Evolutionary conservation across 768 basidiomycete species (phyloP).

Genomic region (Mycena vulgaris): DNA sequence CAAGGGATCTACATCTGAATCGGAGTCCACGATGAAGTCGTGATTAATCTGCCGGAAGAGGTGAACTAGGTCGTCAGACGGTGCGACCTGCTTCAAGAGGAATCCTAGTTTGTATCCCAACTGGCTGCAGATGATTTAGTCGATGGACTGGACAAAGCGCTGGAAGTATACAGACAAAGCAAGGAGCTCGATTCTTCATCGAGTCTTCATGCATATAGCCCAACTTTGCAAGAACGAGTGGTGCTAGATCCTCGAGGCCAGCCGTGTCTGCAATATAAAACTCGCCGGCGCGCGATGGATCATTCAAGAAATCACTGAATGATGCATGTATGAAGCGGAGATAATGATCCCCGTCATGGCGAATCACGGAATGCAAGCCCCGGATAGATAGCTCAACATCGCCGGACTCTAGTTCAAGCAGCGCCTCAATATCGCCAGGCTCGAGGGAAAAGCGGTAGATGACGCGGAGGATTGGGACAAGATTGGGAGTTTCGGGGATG

Average conservation of each 20-base stretch:
- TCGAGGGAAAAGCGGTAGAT: background rate
- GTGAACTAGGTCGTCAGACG: background rate
- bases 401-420: background rate
- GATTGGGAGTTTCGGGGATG: background rate
- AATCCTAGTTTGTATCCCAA: no score
- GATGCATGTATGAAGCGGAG: background rate
- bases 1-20: no score
- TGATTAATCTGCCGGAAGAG: background rate
- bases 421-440: background rate
- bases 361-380: constrained; percentile 4
- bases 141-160: background rate
- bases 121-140: background rate
- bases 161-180: background rate
- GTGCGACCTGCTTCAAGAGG: no score
- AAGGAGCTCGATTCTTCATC: background rate
- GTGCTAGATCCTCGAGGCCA: background rate
- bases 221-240: background rate
- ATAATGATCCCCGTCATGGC: background rate
- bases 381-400: background rate
- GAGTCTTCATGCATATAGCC: constrained; percentile 1
- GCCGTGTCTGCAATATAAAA: background rate
- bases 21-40: no score
- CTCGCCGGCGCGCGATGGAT: background rate
- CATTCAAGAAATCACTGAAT: background rate
- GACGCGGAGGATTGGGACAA: background rate